Conservation (phyloP, 1,284 basidiomycete genomes). For the Sphaerobolus stellatus region DNA sequence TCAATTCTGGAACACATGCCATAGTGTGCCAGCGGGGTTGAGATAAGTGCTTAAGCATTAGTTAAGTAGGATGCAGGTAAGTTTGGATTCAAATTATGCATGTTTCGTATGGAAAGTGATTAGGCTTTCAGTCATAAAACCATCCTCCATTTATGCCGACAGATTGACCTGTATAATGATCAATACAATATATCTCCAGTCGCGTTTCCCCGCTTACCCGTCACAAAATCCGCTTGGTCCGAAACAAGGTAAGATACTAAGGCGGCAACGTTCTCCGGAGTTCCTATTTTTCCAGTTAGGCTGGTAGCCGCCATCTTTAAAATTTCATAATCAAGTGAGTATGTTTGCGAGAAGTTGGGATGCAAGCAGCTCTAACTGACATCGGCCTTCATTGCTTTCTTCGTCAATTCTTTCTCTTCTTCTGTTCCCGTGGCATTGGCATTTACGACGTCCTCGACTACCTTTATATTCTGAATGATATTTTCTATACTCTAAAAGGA, state of each 20-base stretch:
- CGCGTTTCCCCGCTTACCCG: constrained; percentile 29
- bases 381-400: not conserved
- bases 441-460: not conserved
- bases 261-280: constrained; percentile 41
- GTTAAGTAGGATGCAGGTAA: too few species aligned
- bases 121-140: not conserved
- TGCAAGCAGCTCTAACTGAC: not conserved
- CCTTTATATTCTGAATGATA: not conserved
- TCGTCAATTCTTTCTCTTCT: not conserved
- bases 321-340: not conserved
- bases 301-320: not conserved
- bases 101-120: too few species aligned
- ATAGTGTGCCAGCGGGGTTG: too few species aligned
- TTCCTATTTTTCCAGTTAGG: constrained; percentile 22
- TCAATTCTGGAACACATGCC: too few species aligned
- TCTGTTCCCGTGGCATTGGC: not conserved
- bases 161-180: not conserved
- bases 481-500: not conserved
- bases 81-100: too few species aligned
- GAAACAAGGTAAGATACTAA: constrained; percentile 45
- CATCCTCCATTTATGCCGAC: not conserved
- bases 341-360: not conserved
- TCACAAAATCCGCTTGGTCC: constrained; percentile 40
- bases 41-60: too few species aligned
- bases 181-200: not conserved